Evolutionary conservation across 495 filamentous ascomycete genomes (phyloP), one percentile per base, ranked within the genome.

Genomic region (Hypoxylon subgilvum): DNA sequence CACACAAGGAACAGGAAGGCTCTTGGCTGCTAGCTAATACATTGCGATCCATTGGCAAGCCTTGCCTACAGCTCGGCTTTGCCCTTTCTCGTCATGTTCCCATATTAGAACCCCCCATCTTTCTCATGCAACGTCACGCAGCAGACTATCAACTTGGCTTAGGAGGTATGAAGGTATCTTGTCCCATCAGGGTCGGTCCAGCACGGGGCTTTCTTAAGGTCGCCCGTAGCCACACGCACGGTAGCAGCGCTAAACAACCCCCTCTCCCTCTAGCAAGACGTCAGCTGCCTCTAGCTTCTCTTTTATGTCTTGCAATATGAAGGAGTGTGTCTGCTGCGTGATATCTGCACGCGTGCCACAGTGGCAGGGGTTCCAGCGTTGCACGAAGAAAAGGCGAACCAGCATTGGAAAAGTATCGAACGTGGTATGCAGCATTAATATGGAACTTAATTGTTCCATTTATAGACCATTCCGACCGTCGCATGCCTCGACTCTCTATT

Each of bases 301-400:
- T n/a, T n/a, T n/a, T n/a, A n/a, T 48, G 50, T 51, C 45, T 56
- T 46, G 31, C n/a, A 36, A 51, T 21, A 49, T 56, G 39, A 63
- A 41, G 40, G 23, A 27, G 23, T n/a, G n/a, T n/a, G 45, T 38
- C 39, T 40, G 53, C 48, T 65, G 49, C 56, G 61, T 65, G 61
- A 65, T 65, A 65, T 55, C 54, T 65, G 61, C 61, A 65, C 61
- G 61, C 60, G 61, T 65, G 55, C 61, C 50, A 53, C 61, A 47
- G 52, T 21, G 46, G 59, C 59, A 63, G 52, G 34, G 59, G 47
- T 57, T 47, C 40, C 59, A 34, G 31, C 28, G 51, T 45, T 36
- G 52, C 60, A 52, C 60, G 41, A 38, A 53, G 38, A 13, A 62
- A 47, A 59, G 55, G 39, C 61, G 61, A 55, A 45, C 53, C 61